Base-by-base conservation (phyloP, 2,329 filamentous ascomycete species). In the Madurella mycetomatis region DNA sequence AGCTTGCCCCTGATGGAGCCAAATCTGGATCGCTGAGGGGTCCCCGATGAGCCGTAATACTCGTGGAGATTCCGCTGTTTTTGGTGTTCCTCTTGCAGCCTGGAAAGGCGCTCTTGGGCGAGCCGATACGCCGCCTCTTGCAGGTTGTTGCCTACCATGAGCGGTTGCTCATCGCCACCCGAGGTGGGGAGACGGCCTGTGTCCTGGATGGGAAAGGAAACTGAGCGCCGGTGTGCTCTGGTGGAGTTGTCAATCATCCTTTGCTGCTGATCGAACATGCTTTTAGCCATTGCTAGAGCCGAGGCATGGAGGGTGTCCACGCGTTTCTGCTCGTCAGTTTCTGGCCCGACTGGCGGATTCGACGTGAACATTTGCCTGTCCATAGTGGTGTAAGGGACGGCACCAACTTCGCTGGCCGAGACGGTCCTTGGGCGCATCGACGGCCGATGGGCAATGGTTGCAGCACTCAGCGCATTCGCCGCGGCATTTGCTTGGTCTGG, bases 111-210 rank as follows among this genome's bases (percentile, higher is more conserved):
- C 68, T 95, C 88, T 54, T 92, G 85, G 0, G 92, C 92, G 51
- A 94, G 81, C 65, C 86, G 91, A 65, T 94, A 90, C 0, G 92
- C 92, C 5, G 88, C 86, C 65, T 95, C 90, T 66, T 96, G 90
- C 1, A 96, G 77, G 58, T 84, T 86, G 58, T 83, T 71, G 58
- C 79, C 75, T 39, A 77, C 74, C 64, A 79, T 81, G 7, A 84
- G 73, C 53, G 82, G 17, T 67, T 67, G 19, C 58, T 71, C 56
- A 61, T 51, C 70, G 62, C n/a, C 65, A 63, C 48, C 66, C 60
- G 17, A 67, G 16, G 39, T 54, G 2, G 49, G 30, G 1, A 47
- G 25, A n/a, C 49, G 31, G 13, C 25, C 40, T 8, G 40, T 37
- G 16, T 53, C 58, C 9, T 57, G 57, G 11, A 59, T 54, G 11